Base-by-base conservation (phyloP, 1,139 yeast species). In the Yamadazyma triangularis region DNA sequence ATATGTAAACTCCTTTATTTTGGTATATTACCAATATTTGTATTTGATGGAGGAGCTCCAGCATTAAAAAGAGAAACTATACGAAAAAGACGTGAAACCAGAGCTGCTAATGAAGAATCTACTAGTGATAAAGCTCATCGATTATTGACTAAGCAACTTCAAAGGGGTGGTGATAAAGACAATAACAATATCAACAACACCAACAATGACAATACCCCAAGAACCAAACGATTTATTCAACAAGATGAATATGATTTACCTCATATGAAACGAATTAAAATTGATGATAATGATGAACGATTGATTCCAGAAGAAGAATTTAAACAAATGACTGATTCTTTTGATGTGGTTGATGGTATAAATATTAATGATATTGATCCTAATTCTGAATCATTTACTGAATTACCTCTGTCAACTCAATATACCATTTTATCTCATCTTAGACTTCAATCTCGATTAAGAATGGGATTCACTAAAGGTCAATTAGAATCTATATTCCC, bases 21-120 rank as follows among this genome's bases (percentile, higher is more conserved):
- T 60, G 98, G 97, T 0, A 87, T 93, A 20, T 71, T 68, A 34
- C 98, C 99, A 0, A 84, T 93, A 9, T 93, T 93, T 67, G 95
- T 93, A 1, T 93, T 93, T 61, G 99, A 93, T 60, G 99, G 99
- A 13, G 96, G 94, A 1, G 97, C 95, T 0, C 98, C 98, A 0
- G 70, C 71, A 1, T 60, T 91, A 48, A 93, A 93, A 58, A 65
- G 80, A 40, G 76, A 78, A 34, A 89, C 96, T 0, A 81, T 89
- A 13, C 64, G 67, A 20, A 70, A 73, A 38, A 69, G 96, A 44
- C 73, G 78, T 41, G 84, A 82, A 43, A 62, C 84, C 39, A 63
- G 96, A 28, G 81, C 79, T 44, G 95, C 88, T 2, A 73, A 86
- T 33, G 60, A 80, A 35, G 89, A 83, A 35, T 75, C 73, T 37